Evolutionary conservation across 2,329 filamentous ascomycete species (phyloP), one percentile per base, ranked within the genome.

Genomic region (Cladosporium sp.): DNA sequence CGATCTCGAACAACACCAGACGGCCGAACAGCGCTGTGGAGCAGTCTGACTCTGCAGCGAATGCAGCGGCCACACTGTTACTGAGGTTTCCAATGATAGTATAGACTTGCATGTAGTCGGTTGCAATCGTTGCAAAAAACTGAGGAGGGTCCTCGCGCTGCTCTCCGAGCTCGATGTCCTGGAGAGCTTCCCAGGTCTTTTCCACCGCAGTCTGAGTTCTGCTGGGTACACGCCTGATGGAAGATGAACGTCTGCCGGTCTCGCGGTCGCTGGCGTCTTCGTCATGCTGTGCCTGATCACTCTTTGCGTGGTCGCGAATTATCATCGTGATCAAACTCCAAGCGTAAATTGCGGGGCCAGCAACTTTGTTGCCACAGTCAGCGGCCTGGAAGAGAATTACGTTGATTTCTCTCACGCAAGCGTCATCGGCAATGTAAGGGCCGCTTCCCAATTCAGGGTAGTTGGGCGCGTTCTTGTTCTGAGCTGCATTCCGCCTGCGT

Each of bases 251-350:
- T 16, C 54, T 53, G 6, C 29, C 43, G 9, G 32, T 15, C 19
- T 58, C 58, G 13, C 43, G 49, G 22, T 57, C 56, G 33, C 53
- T 55, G 40, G 33, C 41, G 9, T 56, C 54, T 25, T 58, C 55
- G 86, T 57, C 54, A 41, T 54, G 49, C 33, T 55, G 57, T 18
- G 59, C 83, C 33, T 79, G 80, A 39, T 84, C 46, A 11, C 75
- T 43, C 74, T 75, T 50, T 80, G 75, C 56, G 83, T 85, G 11
- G 79, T 79, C 36, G 57, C 82, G 80, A 71, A 93, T 81, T 20
- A 79, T 77, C 60, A 86, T 80, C 8, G 91, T 74, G 20, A 95
- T 79, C 41, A 92, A 73, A 3, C 84, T 82, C 91, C 91, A 97
- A 3, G 86, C 81, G 57, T 94, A 86, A 16, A 88, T 78, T 15